Percentiles rank a stretch among this genome's conserved stretches.
Evolutionary conservation across 768 basidiomycete genomes (phyloP).

Genomic region (Fibroporia radiculosa): DNA sequence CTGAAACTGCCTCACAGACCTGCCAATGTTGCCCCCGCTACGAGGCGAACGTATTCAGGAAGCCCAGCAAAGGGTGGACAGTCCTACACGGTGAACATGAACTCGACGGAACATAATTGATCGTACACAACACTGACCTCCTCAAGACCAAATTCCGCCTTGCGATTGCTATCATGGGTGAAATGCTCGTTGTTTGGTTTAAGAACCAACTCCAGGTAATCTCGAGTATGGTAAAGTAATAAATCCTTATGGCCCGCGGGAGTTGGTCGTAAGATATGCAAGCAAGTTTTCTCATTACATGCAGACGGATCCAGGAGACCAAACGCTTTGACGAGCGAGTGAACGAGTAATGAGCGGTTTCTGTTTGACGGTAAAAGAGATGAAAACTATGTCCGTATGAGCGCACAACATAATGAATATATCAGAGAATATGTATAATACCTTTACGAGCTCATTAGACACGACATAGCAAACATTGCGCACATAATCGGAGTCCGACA

Average conservation of each 20-base stretch:
- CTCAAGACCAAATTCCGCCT: slow-evolving; percentile 48
- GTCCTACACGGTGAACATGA: slow-evolving; percentile 43
- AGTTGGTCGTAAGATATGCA: slow-evolving; percentile 42
- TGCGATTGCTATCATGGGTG: background rate
- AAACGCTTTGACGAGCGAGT: slow-evolving; percentile 49
- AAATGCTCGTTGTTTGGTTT: slow-evolving; percentile 21
- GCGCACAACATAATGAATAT: background rate
- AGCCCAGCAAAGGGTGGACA: slow-evolving; percentile 74
- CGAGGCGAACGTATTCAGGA: slow-evolving; percentile 54
- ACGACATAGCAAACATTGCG: slow-evolving; percentile 34
- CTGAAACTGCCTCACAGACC: too few species aligned
- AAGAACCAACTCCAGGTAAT: slow-evolving; percentile 59
- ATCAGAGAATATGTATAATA: slow-evolving; percentile 13
- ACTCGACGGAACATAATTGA: background rate
- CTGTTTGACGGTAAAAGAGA: slow-evolving; percentile 64
- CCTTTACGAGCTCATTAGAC: slow-evolving; percentile 52
- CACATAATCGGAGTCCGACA: too few species aligned
- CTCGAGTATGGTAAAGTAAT: slow-evolving; percentile 57
- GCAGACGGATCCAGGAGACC: slow-evolving; percentile 31
- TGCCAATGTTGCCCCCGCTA: slow-evolving; percentile 75
- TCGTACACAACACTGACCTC: slow-evolving; percentile 33
- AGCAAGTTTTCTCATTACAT: background rate
- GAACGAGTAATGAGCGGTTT: slow-evolving; percentile 58
- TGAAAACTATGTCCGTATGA: slow-evolving; percentile 25
- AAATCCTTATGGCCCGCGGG: slow-evolving; percentile 54